phyloP scores from a whole-genome alignment of 2,329 filamentous ascomycete genomes.

The Chaetomiaceae sp. region DNA sequence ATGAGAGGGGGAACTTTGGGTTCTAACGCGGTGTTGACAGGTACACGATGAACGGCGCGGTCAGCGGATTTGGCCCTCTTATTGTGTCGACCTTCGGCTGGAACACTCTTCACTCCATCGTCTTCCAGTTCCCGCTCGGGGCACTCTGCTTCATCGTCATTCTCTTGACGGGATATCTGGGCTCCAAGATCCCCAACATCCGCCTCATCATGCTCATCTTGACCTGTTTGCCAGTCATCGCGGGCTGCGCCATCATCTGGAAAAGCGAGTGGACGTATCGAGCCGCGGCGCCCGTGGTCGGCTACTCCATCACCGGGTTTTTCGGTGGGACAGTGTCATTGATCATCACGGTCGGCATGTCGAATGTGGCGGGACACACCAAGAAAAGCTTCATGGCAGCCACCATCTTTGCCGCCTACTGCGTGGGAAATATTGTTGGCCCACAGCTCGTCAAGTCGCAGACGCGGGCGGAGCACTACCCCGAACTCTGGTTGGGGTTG shows the following conservation, averaged over 20 bases:
- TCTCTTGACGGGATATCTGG: conserved; percentile 60
- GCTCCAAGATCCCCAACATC: conserved; percentile 56
- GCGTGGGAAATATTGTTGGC: conserved; percentile 71
- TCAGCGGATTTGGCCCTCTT: conserved; percentile 65
- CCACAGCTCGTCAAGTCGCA: conserved; percentile 67
- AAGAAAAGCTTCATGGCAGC: conserved; percentile 76
- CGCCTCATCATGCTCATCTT: conserved; percentile 60
- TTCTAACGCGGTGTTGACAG: conserved; percentile 23
- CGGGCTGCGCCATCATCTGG: conserved; percentile 72
- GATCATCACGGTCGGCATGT: conserved; percentile 49
- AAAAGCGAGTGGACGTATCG: conserved; percentile 60
- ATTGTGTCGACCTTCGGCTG: conserved; percentile 70
- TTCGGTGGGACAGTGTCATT: conserved; percentile 67
- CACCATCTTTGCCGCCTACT: conserved; percentile 71
- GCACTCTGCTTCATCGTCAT: conserved; percentile 64
- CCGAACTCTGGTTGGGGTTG: conserved; percentile 64
- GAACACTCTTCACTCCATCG: conserved; percentile 58
- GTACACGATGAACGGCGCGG: conserved; percentile 68
- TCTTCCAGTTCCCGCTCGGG: conserved; percentile 72
- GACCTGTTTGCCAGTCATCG: conserved; percentile 69
- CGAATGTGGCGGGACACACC: conserved; percentile 70
- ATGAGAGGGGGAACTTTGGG: no score
- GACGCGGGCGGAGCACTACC: conserved; percentile 59
- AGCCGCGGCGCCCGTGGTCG: conserved; percentile 62
- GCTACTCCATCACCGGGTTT: conserved; percentile 68